Percentiles rank a stretch among this genome's conserved stretches.
phyloP scores from a whole-genome alignment of 2,329 filamentous ascomycete genomes.

The Ramularia collo-cygni region DNA sequence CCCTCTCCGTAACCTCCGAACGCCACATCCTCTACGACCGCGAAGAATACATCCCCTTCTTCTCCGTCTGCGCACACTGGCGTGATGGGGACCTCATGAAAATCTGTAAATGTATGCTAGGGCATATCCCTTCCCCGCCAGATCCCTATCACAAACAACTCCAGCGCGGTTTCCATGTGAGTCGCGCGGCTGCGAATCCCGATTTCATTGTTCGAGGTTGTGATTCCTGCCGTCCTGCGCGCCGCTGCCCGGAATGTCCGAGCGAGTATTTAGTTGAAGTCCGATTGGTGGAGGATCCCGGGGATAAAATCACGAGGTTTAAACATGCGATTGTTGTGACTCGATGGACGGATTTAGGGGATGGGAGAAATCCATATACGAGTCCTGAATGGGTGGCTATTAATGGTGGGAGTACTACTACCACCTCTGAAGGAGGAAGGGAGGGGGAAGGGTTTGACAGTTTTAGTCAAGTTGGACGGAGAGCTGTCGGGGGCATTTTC shows the following conservation, averaged over 20 bases:
- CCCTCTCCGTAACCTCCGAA: constrained; percentile 45
- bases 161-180: constrained; percentile 32
- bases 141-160: constrained; percentile 39
- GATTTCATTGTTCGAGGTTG: constrained; percentile 48
- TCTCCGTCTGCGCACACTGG: constrained; percentile 58
- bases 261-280: constrained; percentile 57
- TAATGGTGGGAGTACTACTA: constrained; percentile 35
- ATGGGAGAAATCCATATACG: constrained; percentile 43
- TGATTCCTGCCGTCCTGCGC: constrained; percentile 50
- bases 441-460: constrained; percentile 42
- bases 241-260: constrained; percentile 55
- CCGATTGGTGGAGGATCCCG: constrained; percentile 49
- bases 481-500: constrained; percentile 54
- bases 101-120: constrained; percentile 54
- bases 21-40: constrained; percentile 53
- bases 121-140: constrained; percentile 47
- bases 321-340: constrained; percentile 56
- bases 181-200: constrained; percentile 28
- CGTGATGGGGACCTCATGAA: constrained; percentile 54
- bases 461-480: constrained; percentile 46
- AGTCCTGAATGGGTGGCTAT: constrained; percentile 51
- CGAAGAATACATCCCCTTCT: constrained; percentile 56
- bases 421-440: constrained; percentile 19
- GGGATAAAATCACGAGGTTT: constrained; percentile 42
- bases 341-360: constrained; percentile 55